Conservation (phyloP, 208 protist genomes). For the Crithidia fasciculata region DNA sequence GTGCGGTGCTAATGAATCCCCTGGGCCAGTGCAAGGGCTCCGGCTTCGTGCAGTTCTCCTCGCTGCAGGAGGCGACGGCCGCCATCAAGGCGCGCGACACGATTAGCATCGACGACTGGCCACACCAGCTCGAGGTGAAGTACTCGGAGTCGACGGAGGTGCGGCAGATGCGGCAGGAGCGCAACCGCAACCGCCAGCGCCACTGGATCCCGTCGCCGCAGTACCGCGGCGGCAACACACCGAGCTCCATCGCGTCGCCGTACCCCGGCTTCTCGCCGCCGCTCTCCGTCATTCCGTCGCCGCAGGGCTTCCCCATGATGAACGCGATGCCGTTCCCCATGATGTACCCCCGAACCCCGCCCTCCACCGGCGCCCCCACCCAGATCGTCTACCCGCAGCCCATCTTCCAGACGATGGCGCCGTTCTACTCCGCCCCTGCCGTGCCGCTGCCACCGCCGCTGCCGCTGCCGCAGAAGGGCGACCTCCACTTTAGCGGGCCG, state of each 20-base stretch:
- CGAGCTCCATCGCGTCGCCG: conserved; percentile 31
- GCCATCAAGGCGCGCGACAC: conserved; percentile 57
- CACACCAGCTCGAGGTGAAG: conserved; percentile 79
- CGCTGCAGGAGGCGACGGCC: conserved; percentile 66
- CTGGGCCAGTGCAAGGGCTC: conserved; percentile 92
- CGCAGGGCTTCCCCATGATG: conserved; percentile 56
- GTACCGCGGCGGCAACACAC: conserved; percentile 48
- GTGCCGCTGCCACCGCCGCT: conserved; percentile 39
- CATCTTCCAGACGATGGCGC: conserved; percentile 27
- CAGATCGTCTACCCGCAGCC: conserved; percentile 59
- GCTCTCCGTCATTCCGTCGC: conserved; percentile 61
- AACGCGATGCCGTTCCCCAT: conserved; percentile 53
- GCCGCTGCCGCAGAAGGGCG: conserved; percentile 65
- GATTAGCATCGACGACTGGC: conserved; percentile 81
- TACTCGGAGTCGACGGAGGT: conserved; percentile 86
- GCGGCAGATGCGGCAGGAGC: conserved; percentile 85
- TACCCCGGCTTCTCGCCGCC: conserved; percentile 36
- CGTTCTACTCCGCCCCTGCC: conserved; percentile 30
- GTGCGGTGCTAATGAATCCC: conserved; percentile 85
- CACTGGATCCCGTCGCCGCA: conserved; percentile 76
- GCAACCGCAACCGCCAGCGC: conserved; percentile 83
- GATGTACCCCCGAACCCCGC: conserved; percentile 49
- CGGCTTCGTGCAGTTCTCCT: conserved; percentile 88
- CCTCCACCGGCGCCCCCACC: conserved; percentile 30
- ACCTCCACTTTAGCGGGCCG: conserved; percentile 72